Conservation (phyloP, 2,329 filamentous ascomycete species). For the Arthroderma uncinatum region DNA sequence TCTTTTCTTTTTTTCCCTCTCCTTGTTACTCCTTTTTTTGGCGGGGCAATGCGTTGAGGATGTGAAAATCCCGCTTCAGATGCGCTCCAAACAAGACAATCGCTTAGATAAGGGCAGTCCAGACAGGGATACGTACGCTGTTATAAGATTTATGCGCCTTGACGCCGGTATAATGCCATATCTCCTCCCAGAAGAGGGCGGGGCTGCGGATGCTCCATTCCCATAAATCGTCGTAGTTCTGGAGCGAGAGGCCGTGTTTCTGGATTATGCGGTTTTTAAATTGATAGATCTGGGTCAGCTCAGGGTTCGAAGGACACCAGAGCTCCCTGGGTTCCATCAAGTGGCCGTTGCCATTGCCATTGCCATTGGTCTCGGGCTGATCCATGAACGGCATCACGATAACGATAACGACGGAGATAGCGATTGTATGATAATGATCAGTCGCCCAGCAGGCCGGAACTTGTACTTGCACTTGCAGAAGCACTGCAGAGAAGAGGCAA, state of each 20-base stretch:
- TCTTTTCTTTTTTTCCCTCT: not conserved
- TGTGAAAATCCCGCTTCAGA: not conserved
- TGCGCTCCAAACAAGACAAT: not conserved
- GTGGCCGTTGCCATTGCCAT: slow-evolving; percentile 11
- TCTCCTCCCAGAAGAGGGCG: slow-evolving; percentile 68
- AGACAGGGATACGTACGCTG: slow-evolving; percentile 21
- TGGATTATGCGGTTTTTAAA: slow-evolving; percentile 61
- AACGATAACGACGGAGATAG: not conserved
- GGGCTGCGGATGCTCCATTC: slow-evolving; percentile 73
- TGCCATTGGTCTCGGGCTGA: slow-evolving; percentile 9
- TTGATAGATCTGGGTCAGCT: slow-evolving; percentile 57
- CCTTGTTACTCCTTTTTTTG: not conserved
- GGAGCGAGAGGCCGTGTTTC: slow-evolving; percentile 52
- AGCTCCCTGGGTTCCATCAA: slow-evolving; percentile 38
- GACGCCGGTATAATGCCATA: slow-evolving; percentile 75
- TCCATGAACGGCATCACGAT: slow-evolving; percentile 13
- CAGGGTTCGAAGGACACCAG: slow-evolving; percentile 59
- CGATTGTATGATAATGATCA: not conserved
- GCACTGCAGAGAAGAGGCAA: not conserved
- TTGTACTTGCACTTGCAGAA: too few relatives aligned
- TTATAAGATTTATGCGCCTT: slow-evolving; percentile 51
- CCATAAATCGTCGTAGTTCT: slow-evolving; percentile 64
- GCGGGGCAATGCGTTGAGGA: not conserved
- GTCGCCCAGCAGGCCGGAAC: not conserved
- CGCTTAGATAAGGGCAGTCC: not conserved